Evolutionary conservation across 2,329 filamentous ascomycete species (phyloP), one percentile per base, ranked within the genome.

Genomic region (Hypocreales sp.): DNA sequence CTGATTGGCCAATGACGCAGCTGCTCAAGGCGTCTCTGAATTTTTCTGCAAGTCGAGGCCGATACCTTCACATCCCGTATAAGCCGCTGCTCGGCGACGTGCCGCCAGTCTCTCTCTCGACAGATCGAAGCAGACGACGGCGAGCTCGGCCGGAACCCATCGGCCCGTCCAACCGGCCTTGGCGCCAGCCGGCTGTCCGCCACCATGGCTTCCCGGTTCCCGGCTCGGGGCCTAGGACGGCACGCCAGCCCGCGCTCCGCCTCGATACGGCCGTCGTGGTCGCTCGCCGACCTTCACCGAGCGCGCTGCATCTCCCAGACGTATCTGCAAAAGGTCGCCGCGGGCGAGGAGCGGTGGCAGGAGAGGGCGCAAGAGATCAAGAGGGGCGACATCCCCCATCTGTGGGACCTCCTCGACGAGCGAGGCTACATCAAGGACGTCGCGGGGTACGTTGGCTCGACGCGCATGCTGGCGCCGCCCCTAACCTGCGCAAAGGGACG

Each of bases 361-460:
- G 35, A 48, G 24, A 49, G 51, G 27, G 66, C 67, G 4, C 31
- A 50, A 20, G 40, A 45, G 31, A 72, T 77, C 24, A 24, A 55
- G 27, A 46, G 50, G 1, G 72, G 72, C 24, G 51, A 66, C 37
- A 30, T 48, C 25, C 55, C 55, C 24, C 56, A 69, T 35, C 61
- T 76, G 28, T 71, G 79, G 54, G 66, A 70, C 28, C 40, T 76
- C 12, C 58, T 90, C 9, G 68, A 80, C 39, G 72, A 79, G 49
- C 63, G 81, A 41, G 81, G 79, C 23, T 73, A 70, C 36, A 58
- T 87, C 34, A 80, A 86, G 42, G 71, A 81, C 36, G 60, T 79
- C 19, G 77, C 79, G 37, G 80, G 78, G 77, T 82, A 58, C 37
- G 65, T 33, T n/a, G n/a, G n/a, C n/a, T n/a, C n/a, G n/a, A n/a